Conservation (phyloP, 2,329 filamentous ascomycete species). For the Colletotrichum euphorbiae region DNA sequence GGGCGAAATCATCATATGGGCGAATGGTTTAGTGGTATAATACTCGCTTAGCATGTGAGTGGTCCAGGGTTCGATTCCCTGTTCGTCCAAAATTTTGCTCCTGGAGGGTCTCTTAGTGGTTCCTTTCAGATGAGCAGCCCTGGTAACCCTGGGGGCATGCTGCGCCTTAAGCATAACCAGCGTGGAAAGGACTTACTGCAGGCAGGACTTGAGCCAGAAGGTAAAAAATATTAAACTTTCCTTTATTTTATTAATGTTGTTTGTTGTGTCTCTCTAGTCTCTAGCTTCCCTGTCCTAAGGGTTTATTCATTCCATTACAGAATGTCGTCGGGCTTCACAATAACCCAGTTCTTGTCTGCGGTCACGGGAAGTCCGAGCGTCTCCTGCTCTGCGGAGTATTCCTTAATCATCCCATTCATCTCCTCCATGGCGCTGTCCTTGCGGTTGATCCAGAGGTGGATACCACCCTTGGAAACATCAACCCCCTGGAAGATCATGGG, state of each 20-base stretch:
- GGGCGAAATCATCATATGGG: conserved; percentile 33
- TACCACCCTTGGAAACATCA: conserved; percentile 54
- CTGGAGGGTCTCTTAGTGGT: background rate
- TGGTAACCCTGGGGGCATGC: too few relatives aligned
- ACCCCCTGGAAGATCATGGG: conserved; percentile 59
- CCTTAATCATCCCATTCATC: conserved; percentile 52
- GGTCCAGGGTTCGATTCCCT: conserved; percentile 39
- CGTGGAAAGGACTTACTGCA: too few relatives aligned
- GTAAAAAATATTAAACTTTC: background rate
- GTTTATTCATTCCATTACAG: conserved; percentile 45
- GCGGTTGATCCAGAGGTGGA: conserved; percentile 57
- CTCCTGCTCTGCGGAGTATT: conserved; percentile 49
- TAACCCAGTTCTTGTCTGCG: conserved; percentile 59
- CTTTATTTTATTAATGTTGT: background rate
- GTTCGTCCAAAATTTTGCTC: conserved; percentile 3
- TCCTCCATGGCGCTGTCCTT: conserved; percentile 49
- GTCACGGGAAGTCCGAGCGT: conserved; percentile 52
- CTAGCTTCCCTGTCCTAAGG: background rate
- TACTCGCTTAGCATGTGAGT: conserved; percentile 39
- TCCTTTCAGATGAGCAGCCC: too few relatives aligned
- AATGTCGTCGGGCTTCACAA: conserved; percentile 55
- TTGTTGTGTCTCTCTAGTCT: too few relatives aligned
- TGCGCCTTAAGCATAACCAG: too few relatives aligned
- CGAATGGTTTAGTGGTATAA: conserved; percentile 40
- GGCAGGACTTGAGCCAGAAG: too few relatives aligned